These are phyloP conservation scores for Butyriboletus loyo DNA, from an alignment of 768 basidiomycete species.

Conservation along the genomic window DNA sequence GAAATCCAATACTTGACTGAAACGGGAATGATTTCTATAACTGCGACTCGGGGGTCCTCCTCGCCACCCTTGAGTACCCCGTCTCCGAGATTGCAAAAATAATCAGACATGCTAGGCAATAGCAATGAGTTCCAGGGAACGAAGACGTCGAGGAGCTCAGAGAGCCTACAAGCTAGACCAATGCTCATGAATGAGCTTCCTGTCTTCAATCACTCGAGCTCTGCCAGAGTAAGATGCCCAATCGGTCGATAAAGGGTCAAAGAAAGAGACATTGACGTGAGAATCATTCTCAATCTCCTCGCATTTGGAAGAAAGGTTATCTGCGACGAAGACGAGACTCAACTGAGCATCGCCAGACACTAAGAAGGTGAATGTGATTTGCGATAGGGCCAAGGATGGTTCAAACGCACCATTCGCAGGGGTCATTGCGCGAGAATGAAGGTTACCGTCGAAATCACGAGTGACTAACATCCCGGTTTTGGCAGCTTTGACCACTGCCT, in stretches of 20 bases:
- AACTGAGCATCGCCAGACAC: slow-evolving; percentile 47
- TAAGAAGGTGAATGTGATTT: slow-evolving; percentile 18
- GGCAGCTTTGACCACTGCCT: slow-evolving; percentile 59
- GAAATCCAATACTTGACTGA: slow-evolving; percentile 83
- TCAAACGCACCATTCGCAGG: slow-evolving; percentile 56
- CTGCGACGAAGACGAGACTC: slow-evolving; percentile 67
- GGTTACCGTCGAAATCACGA: slow-evolving; percentile 56
- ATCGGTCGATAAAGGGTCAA: slow-evolving; percentile 61
- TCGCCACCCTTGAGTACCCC: slow-evolving; percentile 80
- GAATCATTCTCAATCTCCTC: slow-evolving; percentile 73
- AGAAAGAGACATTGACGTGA: slow-evolving; percentile 80
- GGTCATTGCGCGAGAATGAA: slow-evolving; percentile 83
- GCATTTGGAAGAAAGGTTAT: slow-evolving; percentile 70
- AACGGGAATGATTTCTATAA: slow-evolving; percentile 76
- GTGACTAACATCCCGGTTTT: slow-evolving; percentile 79
- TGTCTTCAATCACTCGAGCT: slow-evolving; percentile 64
- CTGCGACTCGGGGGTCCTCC: slow-evolving; percentile 72
- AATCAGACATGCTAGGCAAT: slow-evolving; percentile 54
- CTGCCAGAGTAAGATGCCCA: slow-evolving; percentile 81
- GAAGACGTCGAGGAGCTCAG: background rate
- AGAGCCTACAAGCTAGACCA: slow-evolving; percentile 53
- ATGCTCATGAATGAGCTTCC: slow-evolving; percentile 58
- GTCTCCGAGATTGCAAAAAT: slow-evolving; percentile 87
- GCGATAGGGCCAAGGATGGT: background rate
- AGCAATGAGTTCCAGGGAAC: background rate